phyloP scores from a whole-genome alignment of 176 grass and related monocot genomes.

The Triticum aestivum region IWGSC_CS_RefSeq_v2.1 NC_057799.1:375617904-375618403 shows the following conservation, averaged over 20 bases:
- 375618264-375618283: conserved; percentile 26
- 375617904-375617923: neutral
- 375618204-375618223: conserved; percentile 32
- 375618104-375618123: conserved; percentile 22
- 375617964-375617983: neutral
- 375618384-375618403: conserved; percentile 31
- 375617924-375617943: neutral
- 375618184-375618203: conserved; percentile 20
- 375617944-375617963: neutral
- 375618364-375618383: conserved; percentile 34
- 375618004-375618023: neutral
- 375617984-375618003: neutral
- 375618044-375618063: conserved; percentile 16
- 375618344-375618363: conserved; percentile 90
- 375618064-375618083: conserved; percentile 81
- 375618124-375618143: conserved; percentile 39
- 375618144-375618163: conserved; percentile 13
- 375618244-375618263: conserved; percentile 34
- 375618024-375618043: neutral
- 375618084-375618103: conserved; percentile 51
- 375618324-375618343: conserved; percentile 73
- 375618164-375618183: conserved; percentile 41
- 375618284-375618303: conserved; percentile 49
- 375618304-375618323: conserved; percentile 87
- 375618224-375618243: conserved; percentile 41